These are phyloP conservation scores for Vigna radiata DNA, from an alignment of 306 rosid genomes.

Conservation along the genomic window DNA sequence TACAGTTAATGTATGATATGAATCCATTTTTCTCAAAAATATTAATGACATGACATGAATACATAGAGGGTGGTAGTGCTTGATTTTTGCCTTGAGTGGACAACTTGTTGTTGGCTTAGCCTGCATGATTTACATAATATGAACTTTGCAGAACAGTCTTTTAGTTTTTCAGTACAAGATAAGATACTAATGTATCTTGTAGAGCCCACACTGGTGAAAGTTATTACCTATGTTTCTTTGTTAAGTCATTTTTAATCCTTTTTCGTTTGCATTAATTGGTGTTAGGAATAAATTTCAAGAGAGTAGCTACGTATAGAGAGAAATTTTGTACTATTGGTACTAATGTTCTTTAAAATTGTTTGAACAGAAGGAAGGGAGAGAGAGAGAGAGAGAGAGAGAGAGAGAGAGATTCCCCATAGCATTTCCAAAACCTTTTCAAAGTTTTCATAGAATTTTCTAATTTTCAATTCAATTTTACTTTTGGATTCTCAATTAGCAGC, in stretches of 20 bases:
- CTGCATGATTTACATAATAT: not conserved
- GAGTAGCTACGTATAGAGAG: not conserved
- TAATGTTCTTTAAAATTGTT: not conserved
- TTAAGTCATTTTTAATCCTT: not conserved
- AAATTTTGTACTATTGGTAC: not conserved
- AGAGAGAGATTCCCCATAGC: not conserved
- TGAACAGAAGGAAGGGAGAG: not conserved
- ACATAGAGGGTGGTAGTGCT: not conserved
- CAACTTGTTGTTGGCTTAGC: not conserved
- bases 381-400: not conserved
- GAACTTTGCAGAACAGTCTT: not conserved
- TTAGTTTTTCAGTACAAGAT: not conserved
- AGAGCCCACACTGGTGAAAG: not conserved
- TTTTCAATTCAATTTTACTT: not conserved
- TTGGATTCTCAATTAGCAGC: not conserved
- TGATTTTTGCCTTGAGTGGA: not conserved
- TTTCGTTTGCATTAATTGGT: not conserved
- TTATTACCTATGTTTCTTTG: not conserved
- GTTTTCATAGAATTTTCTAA: not conserved
- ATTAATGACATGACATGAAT: not conserved
- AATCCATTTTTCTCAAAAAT: not conserved
- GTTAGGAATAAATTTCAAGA: not conserved
- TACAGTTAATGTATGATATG: not conserved
- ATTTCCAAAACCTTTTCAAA: not conserved
- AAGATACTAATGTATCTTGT: constrained; percentile 5